Evolutionary conservation across 1,284 basidiomycete genomes (phyloP), one percentile per base, ranked within the genome.

Genomic region (Ganoderma boninense): DNA sequence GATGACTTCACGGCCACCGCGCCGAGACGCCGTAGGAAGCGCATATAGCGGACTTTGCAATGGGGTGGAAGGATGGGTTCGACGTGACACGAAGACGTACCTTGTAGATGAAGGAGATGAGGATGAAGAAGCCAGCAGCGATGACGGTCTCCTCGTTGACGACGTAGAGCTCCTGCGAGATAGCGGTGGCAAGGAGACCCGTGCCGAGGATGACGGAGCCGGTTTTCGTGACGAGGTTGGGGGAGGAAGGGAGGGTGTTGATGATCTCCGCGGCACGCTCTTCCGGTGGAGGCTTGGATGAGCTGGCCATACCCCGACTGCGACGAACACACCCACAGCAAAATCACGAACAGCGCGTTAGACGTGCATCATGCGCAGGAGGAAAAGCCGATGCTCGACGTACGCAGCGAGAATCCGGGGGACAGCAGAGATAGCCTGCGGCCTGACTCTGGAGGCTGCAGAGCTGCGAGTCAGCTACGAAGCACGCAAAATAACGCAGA

Each of bases 131-230:
- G 64, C 95, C 97, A 66, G 92, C 86, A 54, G 92, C 88, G 52
- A 97, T 87, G 71, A 97, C 90, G 44, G 94, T 92, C 87, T 98
- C 97, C 84, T 98, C 97, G 84, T 98, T 98, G 79, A 97, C 90
- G 71, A 99, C 97, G 82, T 98, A 99, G 69, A 99, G 91, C 86
- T 99, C 97, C 82, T 97, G 95, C 52, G 96, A 98, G 85, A 99
- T 97, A 80, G 97, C 97, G 26, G 96, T 91, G 38, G 97, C 97
- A 71, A 93, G 86, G 72, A 96, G 87, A 80, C 96, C 97, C 52
- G 96, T 95, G 79, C 96, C 96, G 73, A 98, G 91, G 79, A 98
- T 87, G 79, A 97, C 92, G 73, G 94, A 92, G 74, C 96, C 96
- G 65, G 95, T 97, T 88, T 99, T 99, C 82, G 96, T 95, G 86